Evolutionary conservation across 768 basidiomycete species (phyloP).

Genomic region (Phallus indusiatus): DNA sequence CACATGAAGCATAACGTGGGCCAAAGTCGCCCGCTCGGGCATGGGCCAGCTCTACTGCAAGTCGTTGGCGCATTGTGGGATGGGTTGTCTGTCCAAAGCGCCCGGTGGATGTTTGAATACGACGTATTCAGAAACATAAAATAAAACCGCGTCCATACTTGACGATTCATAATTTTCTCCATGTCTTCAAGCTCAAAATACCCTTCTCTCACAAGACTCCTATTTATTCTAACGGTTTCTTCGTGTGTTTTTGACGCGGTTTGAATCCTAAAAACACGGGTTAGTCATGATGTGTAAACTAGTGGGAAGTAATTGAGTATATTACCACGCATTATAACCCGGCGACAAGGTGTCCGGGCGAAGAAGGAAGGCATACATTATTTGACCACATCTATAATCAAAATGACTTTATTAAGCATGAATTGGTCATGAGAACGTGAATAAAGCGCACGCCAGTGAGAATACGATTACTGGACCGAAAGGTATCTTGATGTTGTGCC

Average conservation of each 20-base stretch:
- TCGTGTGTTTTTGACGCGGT: conserved; percentile 55
- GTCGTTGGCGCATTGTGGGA: conserved; percentile 3
- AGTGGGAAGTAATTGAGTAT: conserved; percentile 11
- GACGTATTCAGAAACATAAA: neutral
- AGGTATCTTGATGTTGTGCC: conserved; percentile 61
- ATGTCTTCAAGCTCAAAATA: conserved; percentile 47
- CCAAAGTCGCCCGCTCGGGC: conserved; percentile 31
- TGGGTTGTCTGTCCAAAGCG: neutral
- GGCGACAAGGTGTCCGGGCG: conserved; percentile 78
- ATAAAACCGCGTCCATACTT: conserved; percentile 25
- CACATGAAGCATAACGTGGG: conserved; percentile 48
- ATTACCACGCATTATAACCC: conserved; percentile 74
- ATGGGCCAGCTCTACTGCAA: neutral
- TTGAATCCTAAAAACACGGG: conserved; percentile 46
- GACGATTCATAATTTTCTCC: conserved; percentile 39
- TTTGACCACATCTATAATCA: conserved; percentile 62
- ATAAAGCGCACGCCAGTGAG: conserved; percentile 52
- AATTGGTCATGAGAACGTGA: neutral
- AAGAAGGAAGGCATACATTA: conserved; percentile 66
- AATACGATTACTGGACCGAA: conserved; percentile 82
- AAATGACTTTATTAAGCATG: neutral
- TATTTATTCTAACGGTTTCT: conserved; percentile 52
- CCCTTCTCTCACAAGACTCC: conserved; percentile 47
- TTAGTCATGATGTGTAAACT: neutral
- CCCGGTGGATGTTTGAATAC: neutral